Evolutionary conservation across 2,329 filamentous ascomycete genomes (phyloP), one percentile per base, ranked within the genome.

Genomic region (Aspergillus caelatus): DNA sequence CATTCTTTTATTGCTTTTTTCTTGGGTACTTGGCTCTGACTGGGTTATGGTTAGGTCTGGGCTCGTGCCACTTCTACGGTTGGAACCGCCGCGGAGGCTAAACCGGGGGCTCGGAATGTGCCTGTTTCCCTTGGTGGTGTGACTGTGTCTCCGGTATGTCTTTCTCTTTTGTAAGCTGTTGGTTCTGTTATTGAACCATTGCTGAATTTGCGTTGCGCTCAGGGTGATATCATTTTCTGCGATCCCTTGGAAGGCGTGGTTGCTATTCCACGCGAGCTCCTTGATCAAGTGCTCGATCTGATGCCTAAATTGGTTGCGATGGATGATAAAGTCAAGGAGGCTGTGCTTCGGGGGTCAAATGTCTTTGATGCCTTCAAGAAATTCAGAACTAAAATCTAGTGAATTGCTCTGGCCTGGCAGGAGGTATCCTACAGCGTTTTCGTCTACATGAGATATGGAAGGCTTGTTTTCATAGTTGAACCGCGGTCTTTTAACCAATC

Each of bases 191-290:
- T 21, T 54, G 9, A 23, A 7, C 21, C 12, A 11, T n/a, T 36
- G 23, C 16, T 34, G 23, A 45, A 2, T 7, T 36, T 32, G 1
- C 30, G 16, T 23, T 30, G 57, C 41, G 10, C 39, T 3, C 55
- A 74, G 79, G 89, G 90, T 9, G 91, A 93, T 75, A 82, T 93
- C 43, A 82, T 91, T 53, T 88, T 92, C 76, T 85, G 87, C 61
- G 91, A 93, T 73, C 84, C 87, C 5, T 78, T 81, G n/a, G 90
- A 92, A 67, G 91, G 89, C 0, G 85, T 90, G 1, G 89, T 91
- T 14, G 83, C 86, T 32, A 89, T 93, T 62, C 91, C 91, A 1
- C 78, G 80, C 55, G 83, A 82, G 39, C 85, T 87, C 70, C 74
- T 92, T 11, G 81, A 83, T 12, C 82, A 85, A 55, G 85, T 92